Base-by-base conservation (phyloP, 1,284 basidiomycete species). In the Agroathelia rolfsii region DNA sequence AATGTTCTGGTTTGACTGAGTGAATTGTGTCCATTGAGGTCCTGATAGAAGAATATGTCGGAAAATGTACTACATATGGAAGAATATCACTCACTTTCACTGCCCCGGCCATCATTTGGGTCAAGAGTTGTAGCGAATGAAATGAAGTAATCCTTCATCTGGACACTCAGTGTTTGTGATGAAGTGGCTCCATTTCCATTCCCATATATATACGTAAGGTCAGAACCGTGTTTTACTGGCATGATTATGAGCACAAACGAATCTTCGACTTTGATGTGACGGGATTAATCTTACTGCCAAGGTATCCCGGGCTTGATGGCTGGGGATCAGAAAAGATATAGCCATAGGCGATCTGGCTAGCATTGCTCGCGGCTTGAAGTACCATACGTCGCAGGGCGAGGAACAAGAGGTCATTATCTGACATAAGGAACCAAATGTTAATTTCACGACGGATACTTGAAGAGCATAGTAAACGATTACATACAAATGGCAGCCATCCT, bases 71-170 rank as follows among this genome's bases (percentile, higher is more conserved):
- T n/a, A n/a, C n/a, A n/a, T n/a, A n/a, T n/a, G 22, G 8, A 34
- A 34, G 12, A 23, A 14, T 24, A 3, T 47, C 51, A 31, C 47
- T 22, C 33, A 66, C 62, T 59, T 25, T 37, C 22, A 19, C 42
- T 42, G 14, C 68, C 68, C 15, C 48, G 50, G 4, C 59, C 60
- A 37, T 71, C 68, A 38, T 71, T 72, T 5, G 69, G 67, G 32
- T 66, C 55, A 22, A 68, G 45, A 24, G 57, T 63, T 4, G 57
- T 61, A 1, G 61, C 61, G 36, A 71, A 71, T 0, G 68, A 70
- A 10, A 70, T 50, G 66, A 67, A 71, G 34, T 69, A 70, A 33
- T 70, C 62, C 38, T 66, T 58, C 58, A 70, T 66, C 12, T 20
- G 19, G 6, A 31, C 44, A 35, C 62, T 64, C 3, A 69, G 38